A percentile compares a stretch with the other conserved stretches of the same genome.
Evolutionary conservation across 306 rosid species (phyloP).

Genomic region (Cajanus cajan): DNA sequence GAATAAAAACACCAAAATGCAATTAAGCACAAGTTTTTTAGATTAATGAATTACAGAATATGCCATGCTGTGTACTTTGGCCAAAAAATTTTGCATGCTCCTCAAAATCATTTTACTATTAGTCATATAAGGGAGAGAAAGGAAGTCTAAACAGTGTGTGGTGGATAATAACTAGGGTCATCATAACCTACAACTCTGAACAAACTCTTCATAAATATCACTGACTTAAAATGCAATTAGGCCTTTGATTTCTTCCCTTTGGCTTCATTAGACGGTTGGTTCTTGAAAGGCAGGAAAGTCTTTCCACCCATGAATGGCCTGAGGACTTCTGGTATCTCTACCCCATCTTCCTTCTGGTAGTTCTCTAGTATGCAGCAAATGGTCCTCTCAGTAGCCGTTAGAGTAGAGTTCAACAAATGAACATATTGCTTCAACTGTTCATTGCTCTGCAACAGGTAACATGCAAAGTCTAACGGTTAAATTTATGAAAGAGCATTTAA

Average conservation of each 20-base stretch:
- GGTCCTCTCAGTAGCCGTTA: conserved; percentile 96
- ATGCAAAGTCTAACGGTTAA: conserved; percentile 20
- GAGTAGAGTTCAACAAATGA: conserved; percentile 91
- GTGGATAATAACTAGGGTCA: conserved; percentile 5
- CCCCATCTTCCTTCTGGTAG: conserved; percentile 88
- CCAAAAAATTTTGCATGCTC: conserved; percentile 9
- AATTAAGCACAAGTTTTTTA: background rate
- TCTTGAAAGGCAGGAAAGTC: conserved; percentile 79
- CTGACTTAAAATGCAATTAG: conserved; percentile 49
- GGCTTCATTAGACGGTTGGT: conserved; percentile 57
- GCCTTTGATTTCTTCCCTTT: conserved; percentile 99
- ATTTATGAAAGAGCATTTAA: background rate
- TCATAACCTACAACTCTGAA: conserved; percentile 32
- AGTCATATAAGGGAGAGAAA: background rate
- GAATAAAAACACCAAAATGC: background rate
- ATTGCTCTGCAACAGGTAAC: conserved; percentile 57
- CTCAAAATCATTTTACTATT: conserved; percentile 10
- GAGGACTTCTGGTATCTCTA: conserved; percentile 75
- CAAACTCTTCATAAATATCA: conserved; percentile 33
- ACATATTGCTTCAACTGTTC: conserved; percentile 80
- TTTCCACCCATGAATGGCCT: conserved; percentile 76
- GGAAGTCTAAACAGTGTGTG: conserved; percentile 3
- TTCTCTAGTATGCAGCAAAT: conserved; percentile 94
- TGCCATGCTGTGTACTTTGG: conserved; percentile 1
- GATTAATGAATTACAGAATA: conserved; percentile 22